These are phyloP conservation scores for Agrostemma githago DNA, from an alignment of 148 eudicot genomes.

Conservation along the genomic window DNA sequence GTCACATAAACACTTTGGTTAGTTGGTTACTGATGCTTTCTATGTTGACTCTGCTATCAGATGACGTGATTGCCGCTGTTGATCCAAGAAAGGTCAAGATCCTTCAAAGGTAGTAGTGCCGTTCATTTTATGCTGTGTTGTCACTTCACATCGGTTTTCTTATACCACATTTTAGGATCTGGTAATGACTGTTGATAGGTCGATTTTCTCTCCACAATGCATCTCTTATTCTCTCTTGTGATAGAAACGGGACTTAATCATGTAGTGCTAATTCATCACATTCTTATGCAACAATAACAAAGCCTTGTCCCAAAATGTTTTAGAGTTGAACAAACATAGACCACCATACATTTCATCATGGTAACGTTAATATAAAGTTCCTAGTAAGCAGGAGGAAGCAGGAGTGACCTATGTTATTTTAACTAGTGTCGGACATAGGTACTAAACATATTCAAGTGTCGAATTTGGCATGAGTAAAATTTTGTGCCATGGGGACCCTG, in stretches of 20 bases:
- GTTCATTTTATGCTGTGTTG: background rate
- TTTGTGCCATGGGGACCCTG: background rate
- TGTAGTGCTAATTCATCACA: background rate
- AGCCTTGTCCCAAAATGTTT: background rate
- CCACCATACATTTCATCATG: too few relatives aligned
- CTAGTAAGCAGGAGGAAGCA: background rate
- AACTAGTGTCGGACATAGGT: background rate
- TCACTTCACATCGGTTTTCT: background rate
- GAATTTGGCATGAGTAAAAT: background rate
- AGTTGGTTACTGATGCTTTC: slow-evolving; percentile 16
- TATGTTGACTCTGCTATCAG: slow-evolving; percentile 38
- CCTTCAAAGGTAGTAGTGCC: slow-evolving; percentile 65
- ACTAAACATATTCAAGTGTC: too few relatives aligned
- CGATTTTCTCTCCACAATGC: background rate
- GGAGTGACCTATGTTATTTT: background rate
- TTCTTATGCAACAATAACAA: background rate
- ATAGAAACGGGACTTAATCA: background rate
- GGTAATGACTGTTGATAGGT: background rate
- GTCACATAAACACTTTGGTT: background rate
- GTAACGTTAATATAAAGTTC: slow-evolving; percentile 1
- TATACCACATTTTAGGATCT: background rate
- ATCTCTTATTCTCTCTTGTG: background rate
- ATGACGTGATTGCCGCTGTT: slow-evolving; percentile 79
- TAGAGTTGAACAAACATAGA: background rate
- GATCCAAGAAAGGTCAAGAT: slow-evolving; percentile 85